Evolutionary conservation across 176 grass and related monocot genomes (phyloP).

Genomic region (Avena insularis): DNA sequence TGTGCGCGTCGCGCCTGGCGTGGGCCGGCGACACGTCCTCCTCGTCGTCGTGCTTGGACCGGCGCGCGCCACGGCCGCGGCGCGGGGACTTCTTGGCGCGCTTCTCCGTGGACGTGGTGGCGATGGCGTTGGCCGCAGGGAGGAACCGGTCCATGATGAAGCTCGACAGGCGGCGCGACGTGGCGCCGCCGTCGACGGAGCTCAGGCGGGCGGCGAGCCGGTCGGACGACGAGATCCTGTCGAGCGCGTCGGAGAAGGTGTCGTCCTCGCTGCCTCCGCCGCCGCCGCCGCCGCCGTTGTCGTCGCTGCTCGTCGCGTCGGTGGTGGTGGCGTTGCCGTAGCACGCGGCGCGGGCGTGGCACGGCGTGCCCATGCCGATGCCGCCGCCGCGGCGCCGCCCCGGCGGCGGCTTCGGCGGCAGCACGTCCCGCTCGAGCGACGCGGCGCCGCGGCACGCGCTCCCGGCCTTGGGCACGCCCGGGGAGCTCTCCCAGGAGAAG

Average conservation of each 20-base stretch:
- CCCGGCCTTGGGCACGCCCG: constrained; percentile 64
- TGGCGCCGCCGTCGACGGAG: constrained; percentile 65
- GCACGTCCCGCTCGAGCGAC: neutral
- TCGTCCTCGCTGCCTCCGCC: constrained; percentile 31
- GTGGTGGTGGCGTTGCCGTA: constrained; percentile 33
- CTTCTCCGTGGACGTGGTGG: constrained; percentile 62
- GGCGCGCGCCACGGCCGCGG: constrained; percentile 18
- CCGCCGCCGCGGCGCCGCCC: constrained; percentile 28
- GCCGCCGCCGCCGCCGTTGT: neutral
- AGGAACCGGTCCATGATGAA: constrained; percentile 98
- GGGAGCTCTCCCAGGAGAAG: constrained; percentile 91
- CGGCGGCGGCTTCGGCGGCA: constrained; percentile 63
- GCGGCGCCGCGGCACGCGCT: neutral
- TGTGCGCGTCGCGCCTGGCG: neutral
- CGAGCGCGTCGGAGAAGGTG: constrained; percentile 71
- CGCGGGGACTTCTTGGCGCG: constrained; percentile 34
- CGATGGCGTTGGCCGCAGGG: constrained; percentile 78
- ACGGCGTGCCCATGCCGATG: neutral
- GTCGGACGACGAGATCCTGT: constrained; percentile 69
- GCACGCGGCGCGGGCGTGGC: neutral
- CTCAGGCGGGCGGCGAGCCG: constrained; percentile 71
- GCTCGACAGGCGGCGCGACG: constrained; percentile 57
- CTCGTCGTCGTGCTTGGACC: constrained; percentile 14
- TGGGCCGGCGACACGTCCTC: constrained; percentile 1
- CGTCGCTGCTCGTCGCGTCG: constrained; percentile 56